Evolutionary conservation across 495 filamentous ascomycete genomes (phyloP), one percentile per base, ranked within the genome.

Genomic region (Immersiella caudata): DNA sequence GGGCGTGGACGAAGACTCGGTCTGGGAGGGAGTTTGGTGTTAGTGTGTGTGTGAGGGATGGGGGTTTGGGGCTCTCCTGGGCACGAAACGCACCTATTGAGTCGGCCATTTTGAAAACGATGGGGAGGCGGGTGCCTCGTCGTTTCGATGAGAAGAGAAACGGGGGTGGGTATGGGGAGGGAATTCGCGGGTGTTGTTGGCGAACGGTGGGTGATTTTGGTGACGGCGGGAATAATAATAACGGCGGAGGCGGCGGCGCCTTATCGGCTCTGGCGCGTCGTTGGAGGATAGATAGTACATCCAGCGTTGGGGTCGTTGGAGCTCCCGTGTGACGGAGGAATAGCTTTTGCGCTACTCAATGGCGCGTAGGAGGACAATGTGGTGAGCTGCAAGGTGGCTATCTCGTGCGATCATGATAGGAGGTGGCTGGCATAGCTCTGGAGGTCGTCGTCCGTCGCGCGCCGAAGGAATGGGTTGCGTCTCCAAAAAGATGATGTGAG

Each of bases 1-100:
- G 88, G 66, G 95, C 95, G 86, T 99, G 94, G 78, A 94, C 93
- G 81, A 99, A 99, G 77, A 99, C 95, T 74, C 95, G 89, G 82
- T 99, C 95, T 97, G 73, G 57, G 63, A 22, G 52, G 33, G 46
- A 57, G 51, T 26, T 24, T 24, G 61, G 59, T 26, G 70, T 70
- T 40, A 78, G 73, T 67, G 64, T 69, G 0, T 33, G 49, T 27
- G 22, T 5, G 1, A 61, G 35, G 27, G 26, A 29, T 18, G 25
- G 25, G 11, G 2, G 21, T 12, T 16, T 46, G 61, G 18, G 46
- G n/a, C 9, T 29, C 36, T 33, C 29, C 3, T 3, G 29, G 29
- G 4, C 29, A 6, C 24, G 76, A 80, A n/a, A n/a, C n/a, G 68
- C 75, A 83, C 82, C 82, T 65, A 84, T 82, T 52, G 82, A 84